Percentiles rank a stretch among this genome's conserved stretches.
phyloP scores from a whole-genome alignment of 2,329 filamentous ascomycete genomes.

The Fragosphaeria purpurea region DNA sequence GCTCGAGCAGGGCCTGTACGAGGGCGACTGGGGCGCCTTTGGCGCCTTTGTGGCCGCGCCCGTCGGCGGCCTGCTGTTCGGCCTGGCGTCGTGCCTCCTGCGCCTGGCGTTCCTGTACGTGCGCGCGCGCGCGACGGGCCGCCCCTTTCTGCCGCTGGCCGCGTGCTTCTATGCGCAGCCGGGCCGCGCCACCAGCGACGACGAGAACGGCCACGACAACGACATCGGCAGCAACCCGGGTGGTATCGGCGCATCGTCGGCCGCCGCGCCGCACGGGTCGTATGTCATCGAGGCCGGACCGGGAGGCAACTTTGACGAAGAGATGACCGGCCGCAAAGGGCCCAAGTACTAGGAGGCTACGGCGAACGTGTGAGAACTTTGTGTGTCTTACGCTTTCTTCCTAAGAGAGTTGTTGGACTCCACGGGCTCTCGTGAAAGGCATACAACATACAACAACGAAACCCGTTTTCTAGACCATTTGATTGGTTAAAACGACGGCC shows the following conservation, averaged over 20 bases:
- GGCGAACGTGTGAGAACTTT: too few species aligned
- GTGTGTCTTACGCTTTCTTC: too few species aligned
- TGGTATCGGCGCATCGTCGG: not conserved
- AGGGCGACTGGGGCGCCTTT: slow-evolving; percentile 70
- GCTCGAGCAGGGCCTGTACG: slow-evolving; percentile 64
- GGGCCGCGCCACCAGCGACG: slow-evolving; percentile 21
- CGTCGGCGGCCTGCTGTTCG: slow-evolving; percentile 64
- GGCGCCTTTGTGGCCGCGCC: slow-evolving; percentile 76
- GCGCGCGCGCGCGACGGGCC: slow-evolving; percentile 46
- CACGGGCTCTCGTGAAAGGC: too few species aligned
- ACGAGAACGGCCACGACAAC: not conserved
- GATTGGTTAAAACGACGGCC: too few species aligned
- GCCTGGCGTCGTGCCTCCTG: slow-evolving; percentile 49
- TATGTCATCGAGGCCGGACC: not conserved
- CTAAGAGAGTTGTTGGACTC: too few species aligned
- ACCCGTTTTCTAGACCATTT: not conserved
- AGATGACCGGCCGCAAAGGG: slow-evolving; percentile 1
- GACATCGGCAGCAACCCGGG: slow-evolving; percentile 1
- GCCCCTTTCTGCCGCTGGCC: slow-evolving; percentile 55
- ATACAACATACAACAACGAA: too few species aligned
- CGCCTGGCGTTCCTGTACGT: slow-evolving; percentile 51
- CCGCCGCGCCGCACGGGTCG: not conserved
- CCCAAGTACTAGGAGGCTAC: not conserved
- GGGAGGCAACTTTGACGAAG: not conserved
- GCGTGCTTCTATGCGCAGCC: too few species aligned